A percentile compares a stretch with the other conserved stretches of the same genome.
These are phyloP conservation scores for Sclerotinia minor DNA, from an alignment of 2,329 filamentous ascomycete species.

Conservation along the genomic window DNA sequence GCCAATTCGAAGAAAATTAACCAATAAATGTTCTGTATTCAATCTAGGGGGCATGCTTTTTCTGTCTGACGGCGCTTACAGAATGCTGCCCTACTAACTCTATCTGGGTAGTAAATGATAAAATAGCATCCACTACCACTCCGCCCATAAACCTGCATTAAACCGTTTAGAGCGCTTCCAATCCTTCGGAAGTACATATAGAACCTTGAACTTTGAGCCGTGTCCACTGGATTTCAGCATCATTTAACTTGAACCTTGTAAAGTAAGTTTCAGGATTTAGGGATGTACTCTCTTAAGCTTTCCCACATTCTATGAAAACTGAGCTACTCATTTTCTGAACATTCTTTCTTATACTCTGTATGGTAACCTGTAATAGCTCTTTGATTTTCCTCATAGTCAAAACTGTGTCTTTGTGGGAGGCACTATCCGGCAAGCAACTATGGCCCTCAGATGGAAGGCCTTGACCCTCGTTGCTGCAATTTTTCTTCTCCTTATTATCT, in stretches of 20 bases:
- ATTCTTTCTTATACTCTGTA: neutral
- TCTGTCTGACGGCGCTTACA: neutral
- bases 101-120: neutral
- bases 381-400: neutral
- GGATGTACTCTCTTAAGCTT: neutral
- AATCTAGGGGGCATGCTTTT: neutral
- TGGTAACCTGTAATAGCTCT: neutral
- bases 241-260: neutral
- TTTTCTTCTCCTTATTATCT: slow-evolving; percentile 8
- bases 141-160: neutral
- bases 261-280: neutral
- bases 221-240: neutral
- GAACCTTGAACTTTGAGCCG: neutral
- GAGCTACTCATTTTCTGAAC: neutral
- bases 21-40: neutral
- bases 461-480: neutral
- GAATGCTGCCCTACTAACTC: neutral
- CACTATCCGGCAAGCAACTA: neutral
- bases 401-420: neutral
- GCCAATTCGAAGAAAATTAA: neutral
- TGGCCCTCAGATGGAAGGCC: slow-evolving; percentile 17
- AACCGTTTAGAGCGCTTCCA: neutral
- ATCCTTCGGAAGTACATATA: neutral
- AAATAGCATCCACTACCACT: neutral
- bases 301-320: neutral